Percentiles rank a stretch among this genome's conserved stretches.
These are phyloP conservation scores for Nakaseomyces nivariensis DNA, from an alignment of 1,139 yeast species.

Conservation along the genomic window DNA sequence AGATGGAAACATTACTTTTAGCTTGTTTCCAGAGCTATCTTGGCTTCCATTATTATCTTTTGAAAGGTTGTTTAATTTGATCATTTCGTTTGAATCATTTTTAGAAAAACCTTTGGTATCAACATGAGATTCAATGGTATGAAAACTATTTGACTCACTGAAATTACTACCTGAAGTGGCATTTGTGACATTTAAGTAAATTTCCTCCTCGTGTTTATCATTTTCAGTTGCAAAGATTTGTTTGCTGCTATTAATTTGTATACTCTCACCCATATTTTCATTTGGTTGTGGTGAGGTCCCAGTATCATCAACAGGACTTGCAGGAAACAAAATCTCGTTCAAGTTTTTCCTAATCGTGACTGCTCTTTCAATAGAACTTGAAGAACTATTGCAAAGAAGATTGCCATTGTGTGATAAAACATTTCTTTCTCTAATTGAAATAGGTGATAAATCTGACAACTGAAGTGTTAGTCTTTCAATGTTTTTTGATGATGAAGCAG, in stretches of 20 bases:
- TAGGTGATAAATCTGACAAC: background rate
- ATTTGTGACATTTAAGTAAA: background rate
- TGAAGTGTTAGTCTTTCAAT: background rate
- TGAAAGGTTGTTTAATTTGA: background rate
- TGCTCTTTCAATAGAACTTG: constrained; percentile 14
- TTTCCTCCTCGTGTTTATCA: background rate
- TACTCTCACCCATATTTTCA: background rate
- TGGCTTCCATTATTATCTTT: background rate
- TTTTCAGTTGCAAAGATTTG: background rate
- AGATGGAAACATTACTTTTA: background rate
- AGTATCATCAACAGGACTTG: background rate
- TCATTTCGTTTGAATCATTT: no score
- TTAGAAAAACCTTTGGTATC: no score
- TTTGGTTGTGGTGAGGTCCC: background rate
- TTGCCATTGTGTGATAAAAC: background rate
- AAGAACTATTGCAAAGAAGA: constrained; percentile 5
- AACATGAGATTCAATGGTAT: background rate
- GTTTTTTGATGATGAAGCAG: background rate
- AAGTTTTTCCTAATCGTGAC: constrained; percentile 6
- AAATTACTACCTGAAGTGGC: background rate
- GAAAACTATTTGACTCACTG: background rate
- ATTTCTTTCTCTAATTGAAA: background rate
- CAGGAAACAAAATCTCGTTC: background rate
- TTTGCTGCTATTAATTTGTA: no score
- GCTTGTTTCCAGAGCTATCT: background rate